Conservation (phyloP, 148 eudicot genomes). For the Nepenthes mirabilis region DNA sequence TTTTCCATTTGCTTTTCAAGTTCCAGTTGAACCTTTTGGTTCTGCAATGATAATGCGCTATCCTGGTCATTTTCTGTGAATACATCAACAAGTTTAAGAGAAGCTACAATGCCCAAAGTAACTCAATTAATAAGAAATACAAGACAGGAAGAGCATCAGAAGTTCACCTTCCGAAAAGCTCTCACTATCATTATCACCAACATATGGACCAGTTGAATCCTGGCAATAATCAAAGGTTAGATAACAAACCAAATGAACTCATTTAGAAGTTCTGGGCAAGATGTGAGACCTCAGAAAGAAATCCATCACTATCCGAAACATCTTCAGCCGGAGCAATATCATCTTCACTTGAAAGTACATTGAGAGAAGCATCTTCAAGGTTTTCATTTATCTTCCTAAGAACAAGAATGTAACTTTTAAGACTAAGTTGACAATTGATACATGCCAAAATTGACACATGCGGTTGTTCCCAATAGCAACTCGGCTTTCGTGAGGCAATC, state of each 20-base stretch:
- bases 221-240: conserved; percentile 16
- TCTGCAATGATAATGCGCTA: conserved; percentile 29
- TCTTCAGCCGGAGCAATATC: conserved; percentile 34
- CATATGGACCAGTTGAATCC: conserved; percentile 38
- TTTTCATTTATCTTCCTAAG: conserved; percentile 39
- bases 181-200: conserved; percentile 18
- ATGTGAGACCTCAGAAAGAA: conserved; percentile 67
- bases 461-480: too few relatives aligned
- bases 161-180: conserved; percentile 37
- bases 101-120: neutral
- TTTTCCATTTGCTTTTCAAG: conserved; percentile 41
- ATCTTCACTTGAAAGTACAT: conserved; percentile 44
- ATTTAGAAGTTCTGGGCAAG: conserved; percentile 3
- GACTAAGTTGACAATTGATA: neutral
- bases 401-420: neutral
- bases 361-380: conserved; percentile 43
- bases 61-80: conserved; percentile 31
- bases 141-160: neutral
- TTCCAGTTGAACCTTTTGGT: conserved; percentile 31
- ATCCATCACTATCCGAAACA: conserved; percentile 77
- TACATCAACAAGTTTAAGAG: neutral
- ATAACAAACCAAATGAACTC: conserved; percentile 1
- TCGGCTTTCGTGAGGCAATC: too few relatives aligned
- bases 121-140: neutral
- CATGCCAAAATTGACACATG: neutral